Conservation (phyloP, 768 basidiomycete species). For the Lactarius evosmus region DNA sequence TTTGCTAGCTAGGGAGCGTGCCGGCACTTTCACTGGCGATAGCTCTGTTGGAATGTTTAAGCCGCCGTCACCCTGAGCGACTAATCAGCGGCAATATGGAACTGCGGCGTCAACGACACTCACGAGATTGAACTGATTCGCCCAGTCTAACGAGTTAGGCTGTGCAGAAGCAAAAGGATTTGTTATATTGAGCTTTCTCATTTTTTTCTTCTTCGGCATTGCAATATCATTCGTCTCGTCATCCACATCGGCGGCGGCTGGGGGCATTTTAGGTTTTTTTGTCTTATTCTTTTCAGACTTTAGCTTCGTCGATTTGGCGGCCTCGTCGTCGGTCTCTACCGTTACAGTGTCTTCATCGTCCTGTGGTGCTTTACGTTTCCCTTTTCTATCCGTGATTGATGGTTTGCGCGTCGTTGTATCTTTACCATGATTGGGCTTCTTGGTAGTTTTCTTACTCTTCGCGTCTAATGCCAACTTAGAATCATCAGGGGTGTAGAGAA, state of each 20-base stretch:
- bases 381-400: constrained; percentile 29
- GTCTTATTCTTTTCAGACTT: constrained; percentile 6
- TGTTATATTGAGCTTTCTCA: constrained; percentile 23
- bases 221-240: constrained; percentile 12
- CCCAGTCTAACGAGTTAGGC: constrained; percentile 24
- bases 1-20: constrained; percentile 15
- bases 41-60: constrained; percentile 23
- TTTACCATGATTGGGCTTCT: constrained; percentile 26
- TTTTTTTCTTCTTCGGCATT: constrained; percentile 25
- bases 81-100: background rate
- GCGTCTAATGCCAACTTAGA: background rate
- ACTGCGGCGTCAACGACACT: background rate
- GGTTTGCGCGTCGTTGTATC: constrained; percentile 8
- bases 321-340: constrained; percentile 4
- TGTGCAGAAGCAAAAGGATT: constrained; percentile 22
- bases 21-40: constrained; percentile 26
- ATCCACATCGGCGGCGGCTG: background rate
- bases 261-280: background rate
- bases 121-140: constrained; percentile 21
- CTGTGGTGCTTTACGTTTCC: constrained; percentile 40
- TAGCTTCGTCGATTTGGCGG: background rate
- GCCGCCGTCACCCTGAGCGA: constrained; percentile 21
- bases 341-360: constrained; percentile 30
- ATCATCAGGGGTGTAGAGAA: background rate
- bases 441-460: constrained; percentile 16